These are phyloP conservation scores for Salicornia ramosissima DNA, from an alignment of 148 eudicot genomes.

Conservation along the genomic window DNA sequence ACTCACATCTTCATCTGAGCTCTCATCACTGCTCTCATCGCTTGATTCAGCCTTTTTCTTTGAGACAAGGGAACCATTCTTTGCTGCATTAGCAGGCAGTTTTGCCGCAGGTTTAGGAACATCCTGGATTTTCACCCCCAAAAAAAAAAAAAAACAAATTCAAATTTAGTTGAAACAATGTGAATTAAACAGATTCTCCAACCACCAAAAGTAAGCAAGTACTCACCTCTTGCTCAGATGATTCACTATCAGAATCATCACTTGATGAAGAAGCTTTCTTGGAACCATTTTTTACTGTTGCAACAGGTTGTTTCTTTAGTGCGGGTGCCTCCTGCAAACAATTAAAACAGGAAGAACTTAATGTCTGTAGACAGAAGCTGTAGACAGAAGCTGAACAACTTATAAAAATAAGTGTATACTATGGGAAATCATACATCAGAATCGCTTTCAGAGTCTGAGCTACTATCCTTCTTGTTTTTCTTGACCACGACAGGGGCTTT, in stretches of 20 bases:
- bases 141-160: constrained; percentile 12
- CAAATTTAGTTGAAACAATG: too few relatives aligned
- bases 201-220: background rate
- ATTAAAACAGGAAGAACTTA: constrained; percentile 17
- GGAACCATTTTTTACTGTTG: constrained; percentile 23
- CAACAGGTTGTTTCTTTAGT: constrained; percentile 22
- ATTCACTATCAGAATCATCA: constrained; percentile 22
- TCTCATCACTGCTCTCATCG: constrained; percentile 13
- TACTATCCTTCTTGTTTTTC: constrained; percentile 22
- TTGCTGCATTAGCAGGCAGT: constrained; percentile 15
- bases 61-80: constrained; percentile 19
- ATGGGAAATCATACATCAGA: constrained; percentile 34
- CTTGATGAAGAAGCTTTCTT: constrained; percentile 31
- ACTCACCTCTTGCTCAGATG: constrained; percentile 27
- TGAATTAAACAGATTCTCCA: too few relatives aligned
- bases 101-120: constrained; percentile 14
- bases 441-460: constrained; percentile 44
- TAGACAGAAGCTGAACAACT: constrained; percentile 15
- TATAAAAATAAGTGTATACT: too few relatives aligned
- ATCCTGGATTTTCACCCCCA: background rate
- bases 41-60: constrained; percentile 21
- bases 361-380: background rate
- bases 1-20: constrained; percentile 19
- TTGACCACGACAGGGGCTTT: constrained; percentile 26
- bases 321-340: constrained; percentile 2